Percentiles rank a stretch among this genome's conserved stretches.
Evolutionary conservation across 805 yeast genomes (phyloP).

Genomic region (Cyberlindnera suaveolens): DNA sequence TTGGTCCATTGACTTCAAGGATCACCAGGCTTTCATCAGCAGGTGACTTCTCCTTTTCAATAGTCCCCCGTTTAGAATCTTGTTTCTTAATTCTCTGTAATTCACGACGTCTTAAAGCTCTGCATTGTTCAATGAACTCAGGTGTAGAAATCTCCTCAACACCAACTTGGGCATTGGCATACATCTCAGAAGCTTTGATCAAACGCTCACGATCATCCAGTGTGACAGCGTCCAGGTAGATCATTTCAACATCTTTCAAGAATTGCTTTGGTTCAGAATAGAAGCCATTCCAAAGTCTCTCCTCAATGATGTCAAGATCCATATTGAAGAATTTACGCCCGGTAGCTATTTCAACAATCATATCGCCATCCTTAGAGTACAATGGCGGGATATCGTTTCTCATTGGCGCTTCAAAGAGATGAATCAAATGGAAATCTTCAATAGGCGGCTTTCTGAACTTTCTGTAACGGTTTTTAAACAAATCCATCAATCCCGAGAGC

Average conservation of each 20-base stretch:
- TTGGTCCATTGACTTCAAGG: not conserved
- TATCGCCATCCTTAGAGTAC: constrained; percentile 54
- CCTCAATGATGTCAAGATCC: constrained; percentile 92
- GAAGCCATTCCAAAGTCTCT: constrained; percentile 93
- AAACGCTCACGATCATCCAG: constrained; percentile 80
- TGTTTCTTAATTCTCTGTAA: constrained; percentile 33
- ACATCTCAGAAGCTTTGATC: constrained; percentile 85
- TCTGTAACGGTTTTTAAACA: constrained; percentile 80
- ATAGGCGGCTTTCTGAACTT: constrained; percentile 86
- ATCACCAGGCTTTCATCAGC: not conserved
- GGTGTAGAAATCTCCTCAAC: constrained; percentile 81
- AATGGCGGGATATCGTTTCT: constrained; percentile 35
- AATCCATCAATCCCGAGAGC: constrained; percentile 82
- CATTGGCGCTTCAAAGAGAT: constrained; percentile 54
- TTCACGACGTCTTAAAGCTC: constrained; percentile 64
- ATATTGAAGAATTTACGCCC: constrained; percentile 75
- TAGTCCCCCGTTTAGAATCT: not conserved
- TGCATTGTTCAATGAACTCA: constrained; percentile 71
- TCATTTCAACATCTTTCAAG: constrained; percentile 76
- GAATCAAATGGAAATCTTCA: constrained; percentile 68
- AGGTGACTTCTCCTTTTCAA: not conserved
- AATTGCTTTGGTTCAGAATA: constrained; percentile 92
- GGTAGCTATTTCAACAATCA: constrained; percentile 75
- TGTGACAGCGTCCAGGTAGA: constrained; percentile 68
- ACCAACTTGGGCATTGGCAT: constrained; percentile 92